phyloP scores from a whole-genome alignment of 441 rosid species.

The Euphorbia celastroides region DNA sequence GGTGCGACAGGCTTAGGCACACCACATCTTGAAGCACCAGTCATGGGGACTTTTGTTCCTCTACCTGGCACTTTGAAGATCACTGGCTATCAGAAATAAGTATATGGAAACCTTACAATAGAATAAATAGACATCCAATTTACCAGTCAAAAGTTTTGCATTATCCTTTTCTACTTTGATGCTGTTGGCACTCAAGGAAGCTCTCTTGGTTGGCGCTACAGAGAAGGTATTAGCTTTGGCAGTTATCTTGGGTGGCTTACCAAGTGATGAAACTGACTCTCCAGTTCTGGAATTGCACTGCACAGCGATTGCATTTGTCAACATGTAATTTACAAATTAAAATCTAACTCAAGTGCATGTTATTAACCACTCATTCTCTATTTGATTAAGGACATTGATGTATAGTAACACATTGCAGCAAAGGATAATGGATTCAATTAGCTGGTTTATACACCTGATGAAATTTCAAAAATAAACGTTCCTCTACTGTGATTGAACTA shows the following conservation, averaged over 20 bases:
- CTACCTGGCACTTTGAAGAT: conserved; percentile 40
- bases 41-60: conserved; percentile 35
- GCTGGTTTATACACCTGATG: conserved; percentile 5
- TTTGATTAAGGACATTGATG: not conserved
- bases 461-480: not conserved
- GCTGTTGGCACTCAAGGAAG: conserved; percentile 45
- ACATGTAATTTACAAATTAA: not conserved
- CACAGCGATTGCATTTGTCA: conserved; percentile 17
- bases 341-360: not conserved
- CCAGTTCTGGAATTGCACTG: conserved; percentile 37
- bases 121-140: conserved; percentile 8
- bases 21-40: conserved; percentile 32
- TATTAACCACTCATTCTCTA: not conserved
- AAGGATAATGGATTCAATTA: not conserved
- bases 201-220: conserved; percentile 47
- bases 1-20: conserved; percentile 43
- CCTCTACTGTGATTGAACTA: not conserved
- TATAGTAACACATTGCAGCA: not conserved
- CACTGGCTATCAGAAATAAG: conserved; percentile 8
- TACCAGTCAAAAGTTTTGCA: conserved; percentile 37
- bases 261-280: conserved; percentile 33
- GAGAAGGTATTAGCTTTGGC: conserved; percentile 30
- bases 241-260: conserved; percentile 47
- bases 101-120: conserved; percentile 12
- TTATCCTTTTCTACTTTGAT: conserved; percentile 48